Conservation (phyloP, 345 rosid species). For the Toxicodendron radicans region DNA sequence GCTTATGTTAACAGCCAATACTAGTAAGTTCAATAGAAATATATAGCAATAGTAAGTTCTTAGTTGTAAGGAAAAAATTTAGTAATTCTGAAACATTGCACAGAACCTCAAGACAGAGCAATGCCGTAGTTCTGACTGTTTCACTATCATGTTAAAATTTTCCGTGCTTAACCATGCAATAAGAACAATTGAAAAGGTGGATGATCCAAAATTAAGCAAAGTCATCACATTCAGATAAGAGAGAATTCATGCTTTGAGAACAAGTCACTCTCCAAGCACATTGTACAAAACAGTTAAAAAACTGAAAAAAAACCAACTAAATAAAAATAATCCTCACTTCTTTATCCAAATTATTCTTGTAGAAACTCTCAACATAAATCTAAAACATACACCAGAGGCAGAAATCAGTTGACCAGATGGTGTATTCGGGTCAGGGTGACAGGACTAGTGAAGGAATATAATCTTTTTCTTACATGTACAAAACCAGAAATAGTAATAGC, state of each 20-base stretch:
- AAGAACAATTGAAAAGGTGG: not conserved
- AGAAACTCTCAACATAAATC: not conserved
- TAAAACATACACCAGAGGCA: not conserved
- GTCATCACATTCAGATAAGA: not conserved
- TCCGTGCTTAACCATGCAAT: not conserved
- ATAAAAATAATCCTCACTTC: no score
- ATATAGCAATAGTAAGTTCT: not conserved
- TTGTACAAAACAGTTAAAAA: not conserved
- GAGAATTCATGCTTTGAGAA: not conserved
- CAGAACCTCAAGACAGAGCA: not conserved
- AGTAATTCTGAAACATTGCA: not conserved
- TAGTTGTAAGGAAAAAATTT: not conserved
- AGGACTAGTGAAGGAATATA: no score
- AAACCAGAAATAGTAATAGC: no score
- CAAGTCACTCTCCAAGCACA: constrained; percentile 1
- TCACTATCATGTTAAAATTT: not conserved
- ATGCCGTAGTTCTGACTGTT: not conserved
- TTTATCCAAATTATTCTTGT: not conserved
- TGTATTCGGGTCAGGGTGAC: no score
- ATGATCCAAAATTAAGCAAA: not conserved
- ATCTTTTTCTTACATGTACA: no score
- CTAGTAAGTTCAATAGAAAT: not conserved
- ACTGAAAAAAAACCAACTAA: not conserved
- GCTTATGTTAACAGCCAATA: not conserved
- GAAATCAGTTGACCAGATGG: no score